Conservation (phyloP, 2,329 filamentous ascomycete genomes). For the Exophiala phaeomuriformis region DNA sequence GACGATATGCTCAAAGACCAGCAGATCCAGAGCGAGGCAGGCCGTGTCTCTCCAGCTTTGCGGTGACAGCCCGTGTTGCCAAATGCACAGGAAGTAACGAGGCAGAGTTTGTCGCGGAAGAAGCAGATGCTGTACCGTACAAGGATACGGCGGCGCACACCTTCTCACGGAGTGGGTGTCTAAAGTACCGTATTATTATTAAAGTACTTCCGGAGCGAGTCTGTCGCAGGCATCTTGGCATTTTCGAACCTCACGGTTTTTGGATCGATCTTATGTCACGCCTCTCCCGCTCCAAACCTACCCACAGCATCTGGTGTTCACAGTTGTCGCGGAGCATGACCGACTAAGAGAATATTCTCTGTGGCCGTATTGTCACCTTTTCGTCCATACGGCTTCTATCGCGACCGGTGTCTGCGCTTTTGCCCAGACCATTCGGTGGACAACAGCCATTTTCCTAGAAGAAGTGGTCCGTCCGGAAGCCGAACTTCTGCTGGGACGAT, state of each 20-base stretch:
- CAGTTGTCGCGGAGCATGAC: background rate
- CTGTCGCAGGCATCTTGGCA: constrained; percentile 8
- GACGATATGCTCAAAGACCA: background rate
- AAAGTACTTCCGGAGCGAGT: background rate
- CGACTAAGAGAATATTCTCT: background rate
- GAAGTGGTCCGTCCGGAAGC: no score
- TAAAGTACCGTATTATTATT: no score
- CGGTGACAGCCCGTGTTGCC: background rate
- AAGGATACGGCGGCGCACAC: background rate
- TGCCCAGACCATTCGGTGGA: background rate
- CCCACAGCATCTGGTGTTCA: background rate
- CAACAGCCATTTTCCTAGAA: background rate
- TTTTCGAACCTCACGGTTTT: constrained; percentile 11
- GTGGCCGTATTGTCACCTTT: background rate
- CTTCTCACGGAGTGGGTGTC: background rate
- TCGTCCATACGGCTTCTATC: no score
- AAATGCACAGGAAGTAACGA: background rate
- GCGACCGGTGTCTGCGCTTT: background rate
- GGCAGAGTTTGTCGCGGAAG: background rate
- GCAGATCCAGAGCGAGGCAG: background rate
- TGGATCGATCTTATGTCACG: constrained; percentile 3
- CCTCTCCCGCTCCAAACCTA: constrained; percentile 1
- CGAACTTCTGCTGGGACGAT: no score
- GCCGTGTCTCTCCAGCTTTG: background rate
- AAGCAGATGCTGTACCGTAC: background rate